Base-by-base conservation (phyloP, 371 early-diverging fungal genomes). In the Syncephalastrum monosporum region DNA sequence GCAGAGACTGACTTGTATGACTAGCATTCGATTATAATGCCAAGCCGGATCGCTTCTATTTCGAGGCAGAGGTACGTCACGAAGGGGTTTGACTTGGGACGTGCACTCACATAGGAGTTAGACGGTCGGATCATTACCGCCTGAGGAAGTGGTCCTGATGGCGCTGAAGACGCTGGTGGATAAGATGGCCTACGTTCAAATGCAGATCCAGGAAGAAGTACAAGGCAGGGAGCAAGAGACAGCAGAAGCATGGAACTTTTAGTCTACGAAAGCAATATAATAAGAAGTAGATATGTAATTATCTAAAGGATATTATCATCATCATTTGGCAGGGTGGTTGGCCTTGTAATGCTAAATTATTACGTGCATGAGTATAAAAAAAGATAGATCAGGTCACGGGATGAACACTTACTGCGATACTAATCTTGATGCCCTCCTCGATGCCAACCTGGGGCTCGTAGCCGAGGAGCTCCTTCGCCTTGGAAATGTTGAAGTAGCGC, bases 101-200 rank as follows among this genome's bases (percentile, higher is more conserved):
- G n/a, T 8, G 48, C 6, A 51, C 10, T 43, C 33, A 33, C 42
- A 29, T 38, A 23, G 43, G 33, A 16, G 15, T 19, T 53, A 84
- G 85, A 87, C 92, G 4, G 89, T 92, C 21, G 97, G 97, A 43
- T 89, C 92, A 25, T 74, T 98, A 65, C 79, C 88, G 58, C 93
- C 97, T 4, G 92, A 92, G 64, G 91, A 88, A 14, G 88, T 96
- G 5, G 92, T 95, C 13, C 74, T 86, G 7, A 82, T 79, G 72
- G 96, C 90, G 14, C 81, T 96, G 67, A 83, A 89, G 23, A 85
- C 89, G 17, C 65, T 97, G 62, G 87, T 88, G 55, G 89, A 88
- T 47, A 95, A 95, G 62, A 81, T 97, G 24, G 87, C 87, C 23
- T 84, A 82, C 47, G 69, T 90, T 47, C 89, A 91, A 67, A 84